Percentiles rank a stretch among this genome's conserved stretches.
Evolutionary conservation across 352 stramenopile species (phyloP).

Genomic region (Globisporangium lucens): DNA sequence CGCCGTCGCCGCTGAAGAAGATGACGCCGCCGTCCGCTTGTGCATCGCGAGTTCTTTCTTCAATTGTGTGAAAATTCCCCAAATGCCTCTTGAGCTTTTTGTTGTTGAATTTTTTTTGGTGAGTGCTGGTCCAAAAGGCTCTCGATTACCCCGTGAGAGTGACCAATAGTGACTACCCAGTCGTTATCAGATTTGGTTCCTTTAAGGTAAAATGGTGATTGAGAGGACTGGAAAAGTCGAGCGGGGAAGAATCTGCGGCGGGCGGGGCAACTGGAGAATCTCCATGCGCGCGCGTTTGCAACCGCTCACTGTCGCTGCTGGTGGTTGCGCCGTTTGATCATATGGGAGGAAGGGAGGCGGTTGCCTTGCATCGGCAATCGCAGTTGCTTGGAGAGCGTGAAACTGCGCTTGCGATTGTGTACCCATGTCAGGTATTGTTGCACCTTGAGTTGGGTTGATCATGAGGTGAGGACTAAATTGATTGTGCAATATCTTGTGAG

Average conservation of each 20-base stretch:
- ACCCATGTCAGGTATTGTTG: neutral
- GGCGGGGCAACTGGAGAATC: no score
- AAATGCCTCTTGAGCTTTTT: neutral
- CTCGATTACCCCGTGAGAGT: neutral
- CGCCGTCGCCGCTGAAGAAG: neutral
- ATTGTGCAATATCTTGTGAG: no score
- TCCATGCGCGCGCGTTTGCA: neutral
- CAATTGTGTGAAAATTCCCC: constrained; percentile 1
- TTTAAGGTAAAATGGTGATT: no score
- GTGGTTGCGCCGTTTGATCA: neutral
- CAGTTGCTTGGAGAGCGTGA: no score
- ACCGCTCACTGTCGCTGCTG: neutral
- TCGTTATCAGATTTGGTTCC: neutral
- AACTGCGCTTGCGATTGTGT: neutral
- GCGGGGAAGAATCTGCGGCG: no score
- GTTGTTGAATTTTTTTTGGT: neutral
- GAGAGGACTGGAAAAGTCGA: no score
- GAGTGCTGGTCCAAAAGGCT: constrained; percentile 9
- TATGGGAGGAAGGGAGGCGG: neutral
- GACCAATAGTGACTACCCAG: neutral
- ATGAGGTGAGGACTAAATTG: no score
- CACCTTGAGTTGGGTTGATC: neutral
- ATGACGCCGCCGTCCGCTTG: neutral
- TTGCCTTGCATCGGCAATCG: no score
- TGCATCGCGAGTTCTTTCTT: neutral